Evolutionary conservation across 2,329 filamentous ascomycete species (phyloP).

Genomic region (Paecilomyces sp.): DNA sequence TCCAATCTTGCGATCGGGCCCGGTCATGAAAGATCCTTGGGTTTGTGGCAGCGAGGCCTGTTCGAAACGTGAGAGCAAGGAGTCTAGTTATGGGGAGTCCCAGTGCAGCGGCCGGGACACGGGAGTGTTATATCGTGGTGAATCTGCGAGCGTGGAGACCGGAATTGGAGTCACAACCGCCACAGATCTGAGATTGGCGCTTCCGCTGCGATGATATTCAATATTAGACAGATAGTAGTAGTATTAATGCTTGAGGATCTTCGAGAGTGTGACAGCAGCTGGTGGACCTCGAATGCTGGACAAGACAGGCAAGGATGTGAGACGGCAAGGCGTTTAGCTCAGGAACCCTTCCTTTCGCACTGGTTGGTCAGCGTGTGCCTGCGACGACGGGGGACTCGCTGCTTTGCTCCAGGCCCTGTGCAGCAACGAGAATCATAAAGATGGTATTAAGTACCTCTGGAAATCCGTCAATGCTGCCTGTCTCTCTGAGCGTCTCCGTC

Average conservation of each 20-base stretch:
- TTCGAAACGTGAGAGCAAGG: neutral
- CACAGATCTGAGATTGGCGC: neutral
- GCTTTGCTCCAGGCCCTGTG: neutral
- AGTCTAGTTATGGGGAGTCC: neutral
- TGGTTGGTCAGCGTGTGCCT: neutral
- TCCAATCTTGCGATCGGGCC: neutral
- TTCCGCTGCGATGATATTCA: neutral
- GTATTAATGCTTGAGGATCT: neutral
- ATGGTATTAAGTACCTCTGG: neutral
- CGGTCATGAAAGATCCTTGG: neutral
- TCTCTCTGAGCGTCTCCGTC: too few relatives aligned
- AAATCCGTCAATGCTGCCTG: neutral
- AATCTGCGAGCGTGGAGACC: neutral
- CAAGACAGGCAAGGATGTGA: neutral
- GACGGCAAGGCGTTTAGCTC: conserved; percentile 1
- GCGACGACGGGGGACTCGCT: neutral
- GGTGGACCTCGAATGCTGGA: neutral
- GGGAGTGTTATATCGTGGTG: neutral
- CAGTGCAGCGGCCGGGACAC: neutral
- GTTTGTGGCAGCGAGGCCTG: neutral
- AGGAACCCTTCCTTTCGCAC: conserved; percentile 1
- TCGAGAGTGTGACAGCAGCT: neutral
- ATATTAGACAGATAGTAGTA: neutral
- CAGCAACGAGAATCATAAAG: too few relatives aligned
- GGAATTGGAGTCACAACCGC: neutral